phyloP scores from a whole-genome alignment of 495 filamentous ascomycete genomes.

The Lophiostoma macrostomum region DNA sequence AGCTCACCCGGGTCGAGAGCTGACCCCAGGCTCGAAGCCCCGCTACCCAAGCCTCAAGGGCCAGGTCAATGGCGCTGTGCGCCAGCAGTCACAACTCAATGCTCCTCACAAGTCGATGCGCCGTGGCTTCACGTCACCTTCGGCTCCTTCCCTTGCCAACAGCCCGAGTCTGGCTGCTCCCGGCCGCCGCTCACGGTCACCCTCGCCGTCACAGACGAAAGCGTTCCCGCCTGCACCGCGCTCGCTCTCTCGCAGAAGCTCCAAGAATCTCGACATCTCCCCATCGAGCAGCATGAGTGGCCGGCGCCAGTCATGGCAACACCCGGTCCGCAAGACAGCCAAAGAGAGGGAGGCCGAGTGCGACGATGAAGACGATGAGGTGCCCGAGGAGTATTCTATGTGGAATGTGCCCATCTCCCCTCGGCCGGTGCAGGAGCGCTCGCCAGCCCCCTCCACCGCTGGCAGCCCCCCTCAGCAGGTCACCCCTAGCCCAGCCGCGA shows the following conservation, averaged over 20 bases:
- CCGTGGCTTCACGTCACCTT: constrained; percentile 45
- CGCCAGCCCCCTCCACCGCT: constrained; percentile 45
- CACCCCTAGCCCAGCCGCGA: constrained; percentile 46
- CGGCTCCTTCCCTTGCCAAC: constrained; percentile 43
- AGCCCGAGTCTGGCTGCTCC: constrained; percentile 33
- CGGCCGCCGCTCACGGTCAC: constrained; percentile 47
- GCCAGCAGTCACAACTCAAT: constrained; percentile 33
- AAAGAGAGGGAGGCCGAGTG: constrained; percentile 84
- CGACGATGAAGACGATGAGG: constrained; percentile 74
- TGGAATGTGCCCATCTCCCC: constrained; percentile 97
- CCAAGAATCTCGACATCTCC: constrained; percentile 40
- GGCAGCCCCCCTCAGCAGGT: constrained; percentile 21
- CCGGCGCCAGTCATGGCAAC: constrained; percentile 65
- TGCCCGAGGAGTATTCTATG: constrained; percentile 86
- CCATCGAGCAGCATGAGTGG: constrained; percentile 40
- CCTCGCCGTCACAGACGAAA: constrained; percentile 25
- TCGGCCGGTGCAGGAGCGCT: constrained; percentile 64
- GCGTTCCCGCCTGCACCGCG: constrained; percentile 19
- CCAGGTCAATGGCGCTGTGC: constrained; percentile 37
- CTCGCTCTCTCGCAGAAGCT: constrained; percentile 26
- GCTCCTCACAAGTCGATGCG: constrained; percentile 38
- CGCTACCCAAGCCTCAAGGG: constrained; percentile 42
- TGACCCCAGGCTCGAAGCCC: constrained; percentile 36
- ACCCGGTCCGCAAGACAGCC: constrained; percentile 64
- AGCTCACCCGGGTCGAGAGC: constrained; percentile 31